phyloP scores from a whole-genome alignment of 495 filamentous ascomycete species.

The Neurospora sp. region DNA sequence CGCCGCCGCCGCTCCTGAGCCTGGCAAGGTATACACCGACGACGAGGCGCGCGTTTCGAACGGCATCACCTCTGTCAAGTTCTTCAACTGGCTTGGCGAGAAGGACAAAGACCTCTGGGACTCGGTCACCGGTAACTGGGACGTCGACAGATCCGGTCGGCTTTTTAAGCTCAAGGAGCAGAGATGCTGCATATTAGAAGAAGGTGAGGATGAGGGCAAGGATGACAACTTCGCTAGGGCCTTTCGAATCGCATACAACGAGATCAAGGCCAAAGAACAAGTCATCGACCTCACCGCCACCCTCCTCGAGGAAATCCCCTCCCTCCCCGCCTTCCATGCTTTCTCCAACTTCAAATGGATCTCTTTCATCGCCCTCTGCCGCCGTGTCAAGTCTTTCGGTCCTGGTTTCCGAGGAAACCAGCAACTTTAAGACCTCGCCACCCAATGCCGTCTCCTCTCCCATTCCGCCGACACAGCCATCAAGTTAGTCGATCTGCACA shows the following conservation, averaged over 20 bases:
- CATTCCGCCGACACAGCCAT: neutral
- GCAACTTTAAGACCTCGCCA: neutral
- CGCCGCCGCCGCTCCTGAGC: neutral
- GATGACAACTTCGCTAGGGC: neutral
- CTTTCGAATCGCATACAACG: neutral
- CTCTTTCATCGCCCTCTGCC: neutral
- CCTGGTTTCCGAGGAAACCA: neutral
- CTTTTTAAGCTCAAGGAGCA: neutral
- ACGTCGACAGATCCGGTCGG: neutral
- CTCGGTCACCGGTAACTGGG: neutral
- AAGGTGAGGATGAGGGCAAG: neutral
- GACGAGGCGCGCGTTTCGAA: neutral
- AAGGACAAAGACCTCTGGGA: neutral
- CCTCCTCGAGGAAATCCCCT: neutral
- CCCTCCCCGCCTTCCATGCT: neutral
- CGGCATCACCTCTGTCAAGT: neutral
- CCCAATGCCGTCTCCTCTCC: neutral
- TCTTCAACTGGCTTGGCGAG: neutral
- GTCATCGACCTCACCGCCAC: neutral
- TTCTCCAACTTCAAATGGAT: neutral
- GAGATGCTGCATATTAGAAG: neutral
- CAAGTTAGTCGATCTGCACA: neutral
- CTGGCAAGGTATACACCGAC: neutral
- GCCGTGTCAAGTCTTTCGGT: neutral
- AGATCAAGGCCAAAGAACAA: neutral